Percentiles rank a stretch among this genome's conserved stretches.
These are phyloP conservation scores for Dryas drummondii DNA, from an alignment of 306 rosid species.

Conservation along the genomic window DNA sequence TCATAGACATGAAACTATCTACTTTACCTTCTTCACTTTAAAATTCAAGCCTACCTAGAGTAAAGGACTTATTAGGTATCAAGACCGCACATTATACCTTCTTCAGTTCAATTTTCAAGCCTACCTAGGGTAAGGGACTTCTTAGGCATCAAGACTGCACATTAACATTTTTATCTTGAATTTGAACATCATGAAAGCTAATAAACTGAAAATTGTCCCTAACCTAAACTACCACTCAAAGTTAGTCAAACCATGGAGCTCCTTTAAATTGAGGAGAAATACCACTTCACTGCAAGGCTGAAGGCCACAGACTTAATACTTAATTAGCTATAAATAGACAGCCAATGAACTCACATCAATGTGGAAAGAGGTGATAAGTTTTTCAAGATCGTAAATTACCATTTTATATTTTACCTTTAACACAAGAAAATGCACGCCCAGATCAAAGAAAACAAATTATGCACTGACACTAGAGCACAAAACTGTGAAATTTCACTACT, in stretches of 20 bases:
- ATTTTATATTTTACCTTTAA: background rate
- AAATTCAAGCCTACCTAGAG: background rate
- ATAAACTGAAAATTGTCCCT: background rate
- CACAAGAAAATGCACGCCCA: background rate
- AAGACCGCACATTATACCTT: too few relatives aligned
- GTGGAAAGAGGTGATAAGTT: background rate
- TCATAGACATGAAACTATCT: background rate
- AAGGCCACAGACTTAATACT: background rate
- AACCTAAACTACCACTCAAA: background rate
- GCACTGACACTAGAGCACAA: background rate
- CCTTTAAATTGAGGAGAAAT: background rate
- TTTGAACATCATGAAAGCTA: constrained; percentile 1
- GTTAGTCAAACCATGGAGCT: background rate
- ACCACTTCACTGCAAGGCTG: background rate
- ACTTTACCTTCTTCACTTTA: background rate
- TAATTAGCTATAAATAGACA: background rate
- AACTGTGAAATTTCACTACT: constrained; percentile 7
- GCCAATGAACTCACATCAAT: background rate
- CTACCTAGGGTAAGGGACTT: too few relatives aligned
- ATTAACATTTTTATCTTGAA: background rate
- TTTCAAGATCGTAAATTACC: background rate
- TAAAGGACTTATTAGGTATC: too few relatives aligned
- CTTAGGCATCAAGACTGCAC: background rate
- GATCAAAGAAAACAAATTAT: background rate
- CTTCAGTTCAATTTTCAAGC: too few relatives aligned